phyloP scores from a whole-genome alignment of 108 stramenopile genomes.

The Cyclotella distinguenda region DNA sequence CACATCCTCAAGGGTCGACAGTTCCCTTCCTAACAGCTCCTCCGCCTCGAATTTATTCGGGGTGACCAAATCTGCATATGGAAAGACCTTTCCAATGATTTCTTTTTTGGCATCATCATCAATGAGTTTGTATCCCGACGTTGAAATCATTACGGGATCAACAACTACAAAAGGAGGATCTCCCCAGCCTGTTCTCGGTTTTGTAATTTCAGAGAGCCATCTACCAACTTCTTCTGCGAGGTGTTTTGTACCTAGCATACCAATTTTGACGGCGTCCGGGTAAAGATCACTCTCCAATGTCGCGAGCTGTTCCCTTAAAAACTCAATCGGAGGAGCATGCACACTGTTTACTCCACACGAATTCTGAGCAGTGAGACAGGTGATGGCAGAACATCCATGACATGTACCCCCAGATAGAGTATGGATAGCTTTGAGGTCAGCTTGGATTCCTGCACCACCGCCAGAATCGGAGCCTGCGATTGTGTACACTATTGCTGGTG shows the following conservation, averaged over 20 bases:
- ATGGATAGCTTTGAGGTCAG: slow-evolving; percentile 89
- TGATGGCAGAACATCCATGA: slow-evolving; percentile 92
- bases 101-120: slow-evolving; percentile 73
- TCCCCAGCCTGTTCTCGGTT: neutral
- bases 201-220: slow-evolving; percentile 53
- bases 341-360: slow-evolving; percentile 72
- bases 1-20: slow-evolving; percentile 68
- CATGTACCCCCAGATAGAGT: slow-evolving; percentile 57
- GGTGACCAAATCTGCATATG: slow-evolving; percentile 79
- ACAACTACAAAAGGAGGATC: slow-evolving; percentile 69
- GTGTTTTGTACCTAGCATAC: slow-evolving; percentile 84
- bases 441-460: slow-evolving; percentile 95
- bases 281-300: slow-evolving; percentile 74
- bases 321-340: slow-evolving; percentile 58
- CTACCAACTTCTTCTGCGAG: slow-evolving; percentile 68
- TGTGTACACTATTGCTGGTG: slow-evolving; percentile 87
- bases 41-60: slow-evolving; percentile 95
- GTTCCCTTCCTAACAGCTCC: slow-evolving; percentile 63
- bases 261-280: slow-evolving; percentile 85
- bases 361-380: slow-evolving; percentile 89
- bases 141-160: slow-evolving; percentile 95
- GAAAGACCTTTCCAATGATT: slow-evolving; percentile 77
- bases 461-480: slow-evolving; percentile 95
- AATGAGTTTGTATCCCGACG: slow-evolving; percentile 80
- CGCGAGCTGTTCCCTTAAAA: slow-evolving; percentile 62